Base-by-base conservation (phyloP, 2,329 filamentous ascomycete species). In the Fusarium fracticaudum region DNA sequence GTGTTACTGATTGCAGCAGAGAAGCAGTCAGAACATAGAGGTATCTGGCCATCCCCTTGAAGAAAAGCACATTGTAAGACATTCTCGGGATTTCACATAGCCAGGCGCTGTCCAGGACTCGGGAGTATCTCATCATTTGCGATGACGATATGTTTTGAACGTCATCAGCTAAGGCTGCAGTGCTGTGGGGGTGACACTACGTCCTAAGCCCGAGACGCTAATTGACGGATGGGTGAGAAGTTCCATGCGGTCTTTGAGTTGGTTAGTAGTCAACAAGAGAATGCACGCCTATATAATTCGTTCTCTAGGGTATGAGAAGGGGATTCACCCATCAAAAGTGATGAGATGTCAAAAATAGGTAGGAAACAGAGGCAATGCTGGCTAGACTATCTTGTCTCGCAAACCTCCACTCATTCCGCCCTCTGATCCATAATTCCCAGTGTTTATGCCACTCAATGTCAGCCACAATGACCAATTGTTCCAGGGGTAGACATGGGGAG, bases 111-210 rank as follows among this genome's bases (percentile, higher is more conserved):
- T 57, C 22, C 37, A 33, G 38, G n/a, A 57, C 26, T 33, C 17
- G 37, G 22, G 38, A 64, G 37, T 22, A 54, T 43, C 26, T 50
- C 29, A 59, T 31, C 37, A 33, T 43, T 61, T 37, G 18, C 10
- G 40, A 33, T 58, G 57, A 71, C 43, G 40, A 47, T 58, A 26
- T 48, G 40, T 60, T 63, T 35, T 37, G 40, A 57, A 72, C 64
- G 69, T 72, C 60, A 61, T 69, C 40, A 69, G 64, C 45, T 69
- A 58, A 68, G 64, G 69, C 54, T 67, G 45, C 41, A 48, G 47
- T 60, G 44, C 44, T 72, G 60, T 62, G 60, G 67, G 55, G 58
- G 40, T 60, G 31, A 67, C 69, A 72, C 64, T 63, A 41, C 68
- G 68, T 64, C 43, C 40, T 57, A 64, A 51, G 41, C 53, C 53